phyloP scores from a whole-genome alignment of 805 yeast genomes.

The Pichia nakasei region DNA sequence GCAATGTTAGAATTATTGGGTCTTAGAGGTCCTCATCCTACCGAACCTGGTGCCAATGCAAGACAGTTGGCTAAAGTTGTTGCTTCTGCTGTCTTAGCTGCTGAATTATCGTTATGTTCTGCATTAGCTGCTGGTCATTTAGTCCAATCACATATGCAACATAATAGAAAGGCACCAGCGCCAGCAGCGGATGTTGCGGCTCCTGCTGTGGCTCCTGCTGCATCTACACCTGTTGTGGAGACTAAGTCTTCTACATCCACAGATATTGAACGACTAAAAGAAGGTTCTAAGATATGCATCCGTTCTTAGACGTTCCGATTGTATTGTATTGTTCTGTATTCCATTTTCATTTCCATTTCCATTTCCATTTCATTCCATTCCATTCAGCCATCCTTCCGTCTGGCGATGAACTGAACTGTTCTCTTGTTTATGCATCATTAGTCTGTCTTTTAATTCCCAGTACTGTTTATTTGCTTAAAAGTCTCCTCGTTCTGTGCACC shows the following conservation, averaged over 20 bases:
- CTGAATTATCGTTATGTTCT: constrained; percentile 87
- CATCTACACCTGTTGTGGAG: constrained; percentile 9
- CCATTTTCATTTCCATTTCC: not conserved
- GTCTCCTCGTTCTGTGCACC: too few species aligned
- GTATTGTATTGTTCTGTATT: not conserved
- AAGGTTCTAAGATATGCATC: constrained; percentile 72
- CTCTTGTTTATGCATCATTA: not conserved
- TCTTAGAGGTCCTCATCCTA: constrained; percentile 91
- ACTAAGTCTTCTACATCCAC: constrained; percentile 5
- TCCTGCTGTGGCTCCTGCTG: too few species aligned
- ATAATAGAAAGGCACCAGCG: constrained; percentile 51
- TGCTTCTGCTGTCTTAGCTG: constrained; percentile 93
- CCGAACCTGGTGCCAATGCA: constrained; percentile 90
- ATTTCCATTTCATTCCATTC: not conserved
- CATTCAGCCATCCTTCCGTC: too few species aligned
- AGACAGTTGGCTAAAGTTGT: constrained; percentile 86
- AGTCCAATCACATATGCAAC: constrained; percentile 95
- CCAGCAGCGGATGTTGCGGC: constrained; percentile 21
- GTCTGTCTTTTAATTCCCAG: not conserved
- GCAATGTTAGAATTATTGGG: constrained; percentile 93
- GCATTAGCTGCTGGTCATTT: constrained; percentile 98
- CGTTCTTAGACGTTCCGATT: constrained; percentile 40
- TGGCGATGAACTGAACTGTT: too few species aligned
- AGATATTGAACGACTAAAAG: constrained; percentile 44
- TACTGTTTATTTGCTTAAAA: not conserved